These are phyloP conservation scores for Plenodomus lindquistii DNA, from an alignment of 2,329 filamentous ascomycete species.

Conservation along the genomic window DNA sequence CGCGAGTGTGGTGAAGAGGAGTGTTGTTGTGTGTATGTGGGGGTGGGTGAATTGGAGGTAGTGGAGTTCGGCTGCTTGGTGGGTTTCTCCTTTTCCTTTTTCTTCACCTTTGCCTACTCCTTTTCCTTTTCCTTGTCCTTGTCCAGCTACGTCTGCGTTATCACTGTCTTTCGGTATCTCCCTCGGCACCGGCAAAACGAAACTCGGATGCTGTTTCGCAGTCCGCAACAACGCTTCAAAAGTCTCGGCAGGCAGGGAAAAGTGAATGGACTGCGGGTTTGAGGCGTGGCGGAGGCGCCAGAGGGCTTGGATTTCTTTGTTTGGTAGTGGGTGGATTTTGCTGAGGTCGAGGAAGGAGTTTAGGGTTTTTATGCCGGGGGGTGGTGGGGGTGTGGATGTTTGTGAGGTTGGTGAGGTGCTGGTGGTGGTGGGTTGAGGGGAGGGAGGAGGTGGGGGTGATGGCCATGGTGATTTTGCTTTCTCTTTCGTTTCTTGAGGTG, in stretches of 20 bases:
- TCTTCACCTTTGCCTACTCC: neutral
- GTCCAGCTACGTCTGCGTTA: no score
- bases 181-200: constrained; percentile 85
- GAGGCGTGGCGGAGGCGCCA: constrained; percentile 87
- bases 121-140: no score
- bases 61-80: constrained; percentile 83
- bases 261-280: constrained; percentile 77
- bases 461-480: constrained; percentile 27
- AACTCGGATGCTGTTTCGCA: constrained; percentile 78
- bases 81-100: constrained; percentile 21
- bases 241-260: constrained; percentile 73
- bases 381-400: constrained; percentile 15
- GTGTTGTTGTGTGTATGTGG: constrained; percentile 57
- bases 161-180: no score
- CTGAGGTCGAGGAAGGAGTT: constrained; percentile 75
- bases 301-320: constrained; percentile 80
- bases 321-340: constrained; percentile 73
- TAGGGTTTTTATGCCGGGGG: constrained; percentile 64
- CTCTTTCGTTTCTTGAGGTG: constrained; percentile 1
- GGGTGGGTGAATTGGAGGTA: constrained; percentile 97
- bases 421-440: constrained; percentile 31
- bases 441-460: constrained; percentile 31
- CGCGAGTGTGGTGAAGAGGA: constrained; percentile 91
- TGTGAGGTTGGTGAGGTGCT: no score
- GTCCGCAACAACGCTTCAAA: constrained; percentile 72